Evolutionary conservation across 805 yeast species (phyloP), one percentile per base, ranked within the genome.

Genomic region (Spathaspora gorwiae): DNA sequence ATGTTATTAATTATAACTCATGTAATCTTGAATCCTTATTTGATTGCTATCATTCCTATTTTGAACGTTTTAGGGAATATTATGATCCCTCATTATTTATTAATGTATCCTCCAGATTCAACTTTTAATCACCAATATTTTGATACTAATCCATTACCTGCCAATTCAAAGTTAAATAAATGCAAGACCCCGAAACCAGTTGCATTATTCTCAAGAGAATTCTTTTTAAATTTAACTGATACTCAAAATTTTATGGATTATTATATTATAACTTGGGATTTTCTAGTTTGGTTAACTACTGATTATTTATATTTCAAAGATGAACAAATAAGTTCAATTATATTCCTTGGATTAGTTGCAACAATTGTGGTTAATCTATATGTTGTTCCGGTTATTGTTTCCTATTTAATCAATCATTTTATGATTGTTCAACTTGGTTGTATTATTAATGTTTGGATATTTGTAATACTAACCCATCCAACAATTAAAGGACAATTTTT

Each of bases 171-270:
- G 1, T 53, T 84, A 35, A 54, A 67, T 37, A 67, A 69, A 10
- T 72, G 78, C 26, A 74, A 67, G 31, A 56, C 75, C 2, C 87
- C 89, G 2, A 79, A 78, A 48, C 94, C 95, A 0, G 86, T 83
- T 7, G 85, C 90, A 5, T 89, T 88, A 60, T 71, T 86, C 41
- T 82, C 90, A 30, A 72, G 86, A 45, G 96, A 89, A 59, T 89
- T 88, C 57, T 63, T 84, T 15, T 59, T 88, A 46, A 89, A 89
- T 59, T 68, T 87, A 54, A 87, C 95, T 1, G 96, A 89, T 66
- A 68, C 88, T 47, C 96, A 89, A 57, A 89, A 89, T 59, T 84
- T 81, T 56, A 83, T 86, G 87, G 57, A 82, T 29, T 56, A 81
- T 11, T 87, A 83, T 59, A 81, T 84, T 8, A 60, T 67, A 10